Conservation (phyloP, 371 early-diverging fungal genomes). For the Zancudomyces culisetae region DNA sequence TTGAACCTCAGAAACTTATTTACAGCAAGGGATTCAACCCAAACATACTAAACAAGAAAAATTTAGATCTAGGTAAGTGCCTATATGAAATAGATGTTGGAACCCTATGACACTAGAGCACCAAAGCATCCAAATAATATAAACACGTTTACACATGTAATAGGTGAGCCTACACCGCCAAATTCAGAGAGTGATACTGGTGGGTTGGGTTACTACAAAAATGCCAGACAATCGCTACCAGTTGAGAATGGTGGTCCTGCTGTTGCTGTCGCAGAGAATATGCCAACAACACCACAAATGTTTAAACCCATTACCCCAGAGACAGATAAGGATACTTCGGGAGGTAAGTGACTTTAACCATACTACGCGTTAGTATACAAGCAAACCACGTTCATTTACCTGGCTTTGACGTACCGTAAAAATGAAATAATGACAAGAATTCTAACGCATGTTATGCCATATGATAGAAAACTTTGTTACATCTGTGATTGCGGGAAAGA, state of each 20-base stretch:
- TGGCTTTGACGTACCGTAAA: no score
- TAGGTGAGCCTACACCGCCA: slow-evolving; percentile 4
- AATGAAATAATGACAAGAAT: no score
- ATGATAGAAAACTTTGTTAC: neutral
- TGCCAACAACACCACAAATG: no score
- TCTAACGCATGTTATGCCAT: neutral
- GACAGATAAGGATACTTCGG: no score
- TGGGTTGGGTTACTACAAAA: no score
- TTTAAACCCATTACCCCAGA: no score
- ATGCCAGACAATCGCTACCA: no score
- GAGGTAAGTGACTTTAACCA: no score
- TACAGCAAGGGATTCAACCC: neutral
- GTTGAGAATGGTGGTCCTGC: no score
- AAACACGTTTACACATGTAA: neutral
- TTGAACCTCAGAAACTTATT: neutral
- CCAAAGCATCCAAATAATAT: neutral
- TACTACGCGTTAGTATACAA: no score
- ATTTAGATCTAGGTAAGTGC: neutral
- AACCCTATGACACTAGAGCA: neutral
- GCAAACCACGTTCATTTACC: no score
- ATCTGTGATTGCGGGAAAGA: neutral
- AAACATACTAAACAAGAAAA: neutral
- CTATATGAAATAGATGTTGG: neutral
- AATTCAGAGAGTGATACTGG: neutral
- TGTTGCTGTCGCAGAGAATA: no score